Base-by-base conservation (phyloP, 1,139 yeast species). In the Taiozyma sp. region DNA sequence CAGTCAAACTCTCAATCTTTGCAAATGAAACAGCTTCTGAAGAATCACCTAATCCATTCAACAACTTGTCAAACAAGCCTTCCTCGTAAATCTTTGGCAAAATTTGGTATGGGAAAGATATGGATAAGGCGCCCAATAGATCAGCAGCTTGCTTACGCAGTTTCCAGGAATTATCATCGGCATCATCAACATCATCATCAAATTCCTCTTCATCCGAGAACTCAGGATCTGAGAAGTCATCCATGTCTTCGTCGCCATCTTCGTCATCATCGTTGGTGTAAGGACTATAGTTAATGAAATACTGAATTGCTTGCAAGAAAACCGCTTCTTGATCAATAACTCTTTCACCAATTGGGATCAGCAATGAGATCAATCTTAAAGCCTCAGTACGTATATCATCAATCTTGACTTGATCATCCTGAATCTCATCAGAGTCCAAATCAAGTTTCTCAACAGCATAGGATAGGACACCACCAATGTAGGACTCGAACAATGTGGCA, bases 161-260 rank as follows among this genome's bases (percentile, higher is more conserved):
- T 57, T 82, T 83, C 88, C 95, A 85, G 1, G 88, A 79, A 30
- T 81, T 80, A 58, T 85, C 90, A 44, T 73, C 80, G 43, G 72
- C 78, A 35, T 75, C 77, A 29, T 63, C 71, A 11, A 69, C 71
- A 22, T 69, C 75, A 22, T 69, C 75, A 34, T 69, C 71, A 28
- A 71, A 76, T 37, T 68, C 71, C n/a, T 74, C 80, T 24, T 75
- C 80, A 62, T 72, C 62, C 16, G 61, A 64, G 41, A 55, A 62
- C 5, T 58, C 65, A 14, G 54, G 63, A 28, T 60, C 68, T 14
- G 61, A 62, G 14, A 56, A 60, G 16, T 57, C 61, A 21, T 62
- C 70, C 41, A 37, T 37, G 7, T 37, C 41, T 6, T 60, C 65
- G 6, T 59, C 67, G 1, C 57, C 64, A 9, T 62, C 65, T 9